Evolutionary conservation across 345 rosid species (phyloP), one percentile per base, ranked within the genome.

Genomic region (Citrus australasica): DNA sequence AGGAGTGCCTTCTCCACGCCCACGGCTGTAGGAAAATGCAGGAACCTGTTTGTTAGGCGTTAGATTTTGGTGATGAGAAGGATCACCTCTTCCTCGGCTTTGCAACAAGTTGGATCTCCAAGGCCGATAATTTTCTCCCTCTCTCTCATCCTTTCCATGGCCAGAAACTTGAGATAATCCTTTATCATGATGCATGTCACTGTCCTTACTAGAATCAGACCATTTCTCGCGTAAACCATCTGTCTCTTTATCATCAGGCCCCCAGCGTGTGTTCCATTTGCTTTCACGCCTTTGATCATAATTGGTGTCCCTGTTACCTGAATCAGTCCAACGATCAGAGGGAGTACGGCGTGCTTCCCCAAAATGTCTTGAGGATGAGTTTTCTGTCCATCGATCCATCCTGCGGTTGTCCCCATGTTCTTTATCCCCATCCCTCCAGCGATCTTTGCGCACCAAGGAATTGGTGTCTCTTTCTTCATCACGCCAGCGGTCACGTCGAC

Each of bases 231-330:
- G 94, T 16, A 73, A 76, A 71, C 81, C 87, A 66, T 91, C 95
- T 53, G 77, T 67, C 65, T 83, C 97, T 81, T 89, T 96, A 58
- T 89, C 89, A 69, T 88, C 97, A 83, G 97, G 98, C 0, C 99
- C 98, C 97, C 99, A 96, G 76, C 97, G 95, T 51, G 97, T 85
- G 86, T 92, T 96, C 98, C 99, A 96, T 88, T 96, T 96, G 91
- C 91, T 92, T 85, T 94, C 99, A 24, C 98, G 94, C 51, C 95
- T 88, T 85, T 91, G 98, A 74, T 92, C 97, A 79, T 90, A 73
- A 69, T 71, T 90, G 76, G 85, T 78, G 61, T 94, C 99, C 90
- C 86, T 90, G 86, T 87, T 90, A 67, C 89, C 85, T 35, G 91
- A 85, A 81, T 96, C 98, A 78, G 86, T 83, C 94, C 99, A 90